Evolutionary conservation across 805 yeast species (phyloP), one percentile per base, ranked within the genome.

Genomic region (Jamesozyma piceae): DNA sequence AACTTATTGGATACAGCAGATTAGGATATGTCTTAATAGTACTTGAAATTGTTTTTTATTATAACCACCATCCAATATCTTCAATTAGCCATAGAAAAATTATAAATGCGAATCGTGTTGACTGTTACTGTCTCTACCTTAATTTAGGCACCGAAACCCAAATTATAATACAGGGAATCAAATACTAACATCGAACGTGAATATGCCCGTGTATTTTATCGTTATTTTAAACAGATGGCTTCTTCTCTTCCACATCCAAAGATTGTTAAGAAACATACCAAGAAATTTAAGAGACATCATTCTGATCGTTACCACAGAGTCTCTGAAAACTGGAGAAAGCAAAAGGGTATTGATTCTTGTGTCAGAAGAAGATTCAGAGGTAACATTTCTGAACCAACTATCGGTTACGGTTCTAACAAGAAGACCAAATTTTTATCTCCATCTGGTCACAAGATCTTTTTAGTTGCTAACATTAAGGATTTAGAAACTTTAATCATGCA

Each of bases 311-410:
- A 88, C 77, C 82, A 80, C 81, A 89, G 99, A 77, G 96, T 92
- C 63, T 76, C 86, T 67, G 97, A 87, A 77, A 82, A 81, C 82
- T 94, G 98, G 98, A 92, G 99, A 87, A 90, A 92, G 79, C 99
- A 94, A 78, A 92, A 92, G 86, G 99, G 99, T 92, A 92, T 92
- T 71, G 99, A 92, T 80, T 89, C 97, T 62, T 80, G 87, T 77
- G 97, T 94, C 72, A 92, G 99, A 81, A 90, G 98, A 81, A 83
- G 92, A 80, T 92, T 92, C 95, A 87, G 97, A 82, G 98, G 98
- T 69, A 83, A 90, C 75, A 86, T 92, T 70, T 78, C 89, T 65
- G 95, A 90, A 80, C 99, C 99, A 80, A 89, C 84, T 79, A 89
- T 92, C 66, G 99, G 99, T 80, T 92, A 86, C 80, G 97, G 98